Evolutionary conservation across 2,329 filamentous ascomycete genomes (phyloP), one percentile per base, ranked within the genome.

Genomic region (Venturiaceae sp.): DNA sequence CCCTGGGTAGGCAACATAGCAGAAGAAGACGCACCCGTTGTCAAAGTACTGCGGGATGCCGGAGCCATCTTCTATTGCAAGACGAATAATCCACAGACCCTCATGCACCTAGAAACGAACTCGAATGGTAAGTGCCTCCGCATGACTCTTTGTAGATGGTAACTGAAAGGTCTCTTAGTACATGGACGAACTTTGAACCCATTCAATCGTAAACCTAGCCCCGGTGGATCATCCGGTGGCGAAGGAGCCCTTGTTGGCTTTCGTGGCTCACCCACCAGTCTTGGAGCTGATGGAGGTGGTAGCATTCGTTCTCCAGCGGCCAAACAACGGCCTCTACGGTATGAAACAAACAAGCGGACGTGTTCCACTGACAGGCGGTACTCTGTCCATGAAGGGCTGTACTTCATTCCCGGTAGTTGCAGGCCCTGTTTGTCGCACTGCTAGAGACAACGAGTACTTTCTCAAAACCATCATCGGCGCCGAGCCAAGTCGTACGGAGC

Each of bases 371-470:
- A 76, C 63, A 77, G 77, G 21, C 53, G 76, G 1, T 76, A 71
- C 60, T 74, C 74, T 2, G 65, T 75, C 61, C 68, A 46, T 46
- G 41, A 46, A 21, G 76, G 75, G 4, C 73, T 72, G 50, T 34
- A 32, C 33, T 53, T 36, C 50, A 34, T 46, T 53, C n/a, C 50
- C 50, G 5, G 50, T 36, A 16, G 50, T 32, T 16, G 50, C 30
- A 5, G 50, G 33, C 33, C 8, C 28, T 62, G 66, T 68, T 2
- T 71, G 41, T 71, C 21, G 71, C 71, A 54, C 76, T 76, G 74
- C 65, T 68, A 1, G 84, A 84, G 0, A 84, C 84, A 0, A 75
- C 87, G 74, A 77, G 80, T 1, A 75, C 56, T 78, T 72, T 58
- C 67, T 70, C 1, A 71, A 73, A 61, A 69, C 67, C 11, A 68